Evolutionary conservation across 2,329 filamentous ascomycete species (phyloP), one percentile per base, ranked within the genome.

Genomic region (Pseudogymnoascus sp.): DNA sequence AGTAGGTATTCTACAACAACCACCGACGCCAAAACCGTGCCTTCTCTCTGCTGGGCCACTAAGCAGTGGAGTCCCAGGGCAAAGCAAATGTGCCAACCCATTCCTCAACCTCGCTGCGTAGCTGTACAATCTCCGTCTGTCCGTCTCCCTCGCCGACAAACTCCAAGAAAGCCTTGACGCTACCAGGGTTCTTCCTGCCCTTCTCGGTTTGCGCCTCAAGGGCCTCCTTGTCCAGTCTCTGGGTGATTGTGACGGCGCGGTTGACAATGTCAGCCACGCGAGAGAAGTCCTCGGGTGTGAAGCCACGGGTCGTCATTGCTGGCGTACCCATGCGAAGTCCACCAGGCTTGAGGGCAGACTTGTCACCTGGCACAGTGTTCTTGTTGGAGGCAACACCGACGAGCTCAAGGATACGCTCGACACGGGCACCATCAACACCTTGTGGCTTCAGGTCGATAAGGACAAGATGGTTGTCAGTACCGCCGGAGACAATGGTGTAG

Each of bases 381-480:
- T 99, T 99, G 82, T 99, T 99, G 73, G 90, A 89, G n/a, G 94
- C 94, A 59, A 97, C 93, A 69, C 93, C 93, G 66, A 95, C 91
- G 53, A 96, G 84, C 74, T 97, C 92, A 22, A 97, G 82, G 14
- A 96, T 86, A 53, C 91, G 87, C 78, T 97, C 92, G 12, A 96
- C 91, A 60, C 92, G 87, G 22, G 89, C 88, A 67, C 92, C 92
- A 71, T 99, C 94, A 64, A 99, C 86, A 62, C 82, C 82, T 72
- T 94, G 89, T 37, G 90, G 86, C 78, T 96, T 96, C 58, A 99
- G 83, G 74, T 99, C 94, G 57, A 94, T 81, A 15, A 99, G 83
- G 9, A 99, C 89, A 66, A 99, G 87, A 77, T 99, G 94, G 80
- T 96, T 97, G 78, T 99, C 94, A 25, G 94, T 99, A 67, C 94